phyloP scores from a whole-genome alignment of 768 basidiomycete genomes.

The Cubamyces lactineus region DNA sequence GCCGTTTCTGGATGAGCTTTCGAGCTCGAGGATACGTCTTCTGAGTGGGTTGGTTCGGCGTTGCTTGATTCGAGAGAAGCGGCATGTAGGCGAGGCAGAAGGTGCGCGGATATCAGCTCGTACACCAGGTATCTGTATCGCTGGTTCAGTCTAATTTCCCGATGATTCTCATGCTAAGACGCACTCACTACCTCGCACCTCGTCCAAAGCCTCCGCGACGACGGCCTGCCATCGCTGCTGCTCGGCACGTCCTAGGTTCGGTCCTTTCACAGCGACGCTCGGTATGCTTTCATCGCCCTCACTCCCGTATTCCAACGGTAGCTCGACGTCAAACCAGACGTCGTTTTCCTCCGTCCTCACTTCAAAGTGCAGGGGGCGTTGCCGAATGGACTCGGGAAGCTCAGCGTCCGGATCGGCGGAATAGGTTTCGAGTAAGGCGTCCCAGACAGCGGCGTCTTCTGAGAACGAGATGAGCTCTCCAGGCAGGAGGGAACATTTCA shows the following conservation, averaged over 20 bases:
- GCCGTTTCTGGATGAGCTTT: not conserved
- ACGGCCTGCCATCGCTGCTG: constrained; percentile 53
- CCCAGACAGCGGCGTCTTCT: constrained; percentile 42
- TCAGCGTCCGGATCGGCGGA: constrained; percentile 18
- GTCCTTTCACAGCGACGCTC: constrained; percentile 49
- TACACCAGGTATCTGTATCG: constrained; percentile 59
- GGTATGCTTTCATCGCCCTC: constrained; percentile 16
- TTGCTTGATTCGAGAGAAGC: not conserved
- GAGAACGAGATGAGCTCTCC: constrained; percentile 54
- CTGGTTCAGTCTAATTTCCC: not conserved
- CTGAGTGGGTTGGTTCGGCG: not conserved
- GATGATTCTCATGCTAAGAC: constrained; percentile 20
- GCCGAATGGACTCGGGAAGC: constrained; percentile 22
- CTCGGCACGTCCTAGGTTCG: constrained; percentile 46
- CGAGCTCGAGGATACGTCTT: not conserved
- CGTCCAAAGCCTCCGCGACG: constrained; percentile 42
- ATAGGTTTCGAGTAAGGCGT: constrained; percentile 31
- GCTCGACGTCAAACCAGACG: constrained; percentile 42
- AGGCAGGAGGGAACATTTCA: constrained; percentile 65
- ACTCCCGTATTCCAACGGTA: constrained; percentile 30
- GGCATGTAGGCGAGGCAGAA: constrained; percentile 57
- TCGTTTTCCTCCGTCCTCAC: constrained; percentile 36
- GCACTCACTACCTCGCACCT: constrained; percentile 38
- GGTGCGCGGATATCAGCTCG: constrained; percentile 58
- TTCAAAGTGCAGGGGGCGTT: constrained; percentile 39